phyloP scores from a whole-genome alignment of 208 protist species.

The Wallacemonas sp. region DNA sequence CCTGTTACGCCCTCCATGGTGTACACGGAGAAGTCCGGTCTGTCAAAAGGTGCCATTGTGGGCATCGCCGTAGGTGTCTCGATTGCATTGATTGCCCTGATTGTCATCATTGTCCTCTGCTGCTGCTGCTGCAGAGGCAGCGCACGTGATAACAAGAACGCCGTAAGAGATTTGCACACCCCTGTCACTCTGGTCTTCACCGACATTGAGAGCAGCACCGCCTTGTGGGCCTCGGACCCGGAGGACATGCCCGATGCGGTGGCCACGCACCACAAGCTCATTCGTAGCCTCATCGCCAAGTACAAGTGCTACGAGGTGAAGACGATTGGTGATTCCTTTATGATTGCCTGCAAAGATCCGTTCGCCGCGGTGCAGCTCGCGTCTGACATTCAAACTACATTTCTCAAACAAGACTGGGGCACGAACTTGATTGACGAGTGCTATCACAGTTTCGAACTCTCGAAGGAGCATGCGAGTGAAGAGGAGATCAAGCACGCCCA shows the following conservation, averaged over 20 bases:
- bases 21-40: not conserved
- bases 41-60: not conserved
- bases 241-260: slow-evolving; percentile 1
- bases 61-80: slow-evolving; percentile 8
- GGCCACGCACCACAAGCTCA: slow-evolving; percentile 19
- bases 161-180: slow-evolving; percentile 34
- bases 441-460: slow-evolving; percentile 1
- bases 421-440: slow-evolving; percentile 27
- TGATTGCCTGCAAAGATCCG: slow-evolving; percentile 56
- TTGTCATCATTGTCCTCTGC: slow-evolving; percentile 14
- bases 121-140: slow-evolving; percentile 18
- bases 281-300: slow-evolving; percentile 53
- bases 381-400: slow-evolving; percentile 35
- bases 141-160: slow-evolving; percentile 49
- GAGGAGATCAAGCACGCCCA: no score
- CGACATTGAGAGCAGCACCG: slow-evolving; percentile 64
- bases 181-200: slow-evolving; percentile 65
- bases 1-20: slow-evolving; percentile 3
- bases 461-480: not conserved
- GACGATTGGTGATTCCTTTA: slow-evolving; percentile 75
- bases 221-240: slow-evolving; percentile 43
- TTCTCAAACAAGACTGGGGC: slow-evolving; percentile 45
- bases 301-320: slow-evolving; percentile 77
- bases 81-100: not conserved
- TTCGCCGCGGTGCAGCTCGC: slow-evolving; percentile 47